Evolutionary conservation across 2,329 filamentous ascomycete genomes (phyloP), one percentile per base, ranked within the genome.

Genomic region (Diatrype stigma): DNA sequence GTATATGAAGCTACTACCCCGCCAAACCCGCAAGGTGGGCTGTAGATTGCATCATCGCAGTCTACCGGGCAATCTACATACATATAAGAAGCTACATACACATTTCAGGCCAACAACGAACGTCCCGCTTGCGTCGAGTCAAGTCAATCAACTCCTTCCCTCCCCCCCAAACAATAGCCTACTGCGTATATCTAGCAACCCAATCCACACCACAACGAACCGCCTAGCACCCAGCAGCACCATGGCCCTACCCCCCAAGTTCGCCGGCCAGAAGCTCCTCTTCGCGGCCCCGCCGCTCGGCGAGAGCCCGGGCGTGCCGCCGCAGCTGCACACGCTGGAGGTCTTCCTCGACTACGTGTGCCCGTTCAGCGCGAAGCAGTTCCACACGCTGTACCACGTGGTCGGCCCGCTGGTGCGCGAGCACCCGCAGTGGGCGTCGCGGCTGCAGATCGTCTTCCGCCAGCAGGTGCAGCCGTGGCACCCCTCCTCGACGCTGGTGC

Each of bases 391-490:
- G 60, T 85, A 86, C 70, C 74, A 70, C 51, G 71, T 76, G 28
- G 81, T 96, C 52, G 75, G 82, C 53, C 86, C 89, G 1, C 68
- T 81, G 45, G 77, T 96, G 60, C 75, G 78, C 54, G 61, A 76
- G 46, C 84, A 84, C 61, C 84, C 87, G 56, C 61, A 73, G 22
- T 77, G 74, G 67, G 67, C 74, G 14, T 59, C 74, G 53, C 78
- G 77, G 54, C 73, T 96, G 2, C 79, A 88, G 61, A 77, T 96
- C 60, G 81, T 97, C 63, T 89, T 96, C 77, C 87, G 92, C 46
- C 92, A 93, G 68, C 91, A 96, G 68, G 83, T 96, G 63, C 91
- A 96, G 74, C 90, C 91, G 14, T 96, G 93, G 93, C 92, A 97
- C 72, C 93, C 93, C 2, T 90, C 87, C 19, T 91, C 84, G 38